Percentiles rank a stretch among this genome's conserved stretches.
phyloP scores from a whole-genome alignment of 129 eudicot genomes.

The Artemisia annua region DNA sequence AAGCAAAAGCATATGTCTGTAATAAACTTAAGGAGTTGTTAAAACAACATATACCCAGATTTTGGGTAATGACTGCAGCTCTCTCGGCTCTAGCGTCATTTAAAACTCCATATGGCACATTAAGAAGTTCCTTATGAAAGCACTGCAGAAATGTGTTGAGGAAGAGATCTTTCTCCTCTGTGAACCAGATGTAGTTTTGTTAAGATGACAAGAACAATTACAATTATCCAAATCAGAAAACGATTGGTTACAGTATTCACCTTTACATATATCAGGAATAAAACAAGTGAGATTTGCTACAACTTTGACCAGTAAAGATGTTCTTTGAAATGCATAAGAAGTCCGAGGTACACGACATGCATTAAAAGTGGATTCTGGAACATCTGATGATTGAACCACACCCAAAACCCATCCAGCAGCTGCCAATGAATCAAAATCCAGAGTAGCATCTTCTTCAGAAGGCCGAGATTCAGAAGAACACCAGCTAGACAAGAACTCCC shows the following conservation, averaged over 20 bases:
- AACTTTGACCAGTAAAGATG: constrained; percentile 85
- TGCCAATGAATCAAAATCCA: constrained; percentile 73
- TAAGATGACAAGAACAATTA: background rate
- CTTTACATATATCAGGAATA: constrained; percentile 82
- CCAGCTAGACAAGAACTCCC: constrained; percentile 83
- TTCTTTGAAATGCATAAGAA: constrained; percentile 91
- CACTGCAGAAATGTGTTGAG: constrained; percentile 68
- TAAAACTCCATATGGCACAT: constrained; percentile 37
- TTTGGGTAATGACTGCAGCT: constrained; percentile 52
- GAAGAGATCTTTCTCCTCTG: constrained; percentile 87
- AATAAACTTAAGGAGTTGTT: background rate
- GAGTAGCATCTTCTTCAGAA: constrained; percentile 76
- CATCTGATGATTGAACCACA: constrained; percentile 44
- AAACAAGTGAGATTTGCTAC: constrained; percentile 97
- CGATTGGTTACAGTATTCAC: constrained; percentile 37
- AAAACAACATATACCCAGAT: constrained; percentile 54
- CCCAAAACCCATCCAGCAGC: constrained; percentile 69
- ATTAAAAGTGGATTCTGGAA: constrained; percentile 46
- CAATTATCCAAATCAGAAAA: background rate
- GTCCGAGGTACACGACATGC: constrained; percentile 60
- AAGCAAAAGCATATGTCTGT: constrained; percentile 16
- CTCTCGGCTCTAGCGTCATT: constrained; percentile 45
- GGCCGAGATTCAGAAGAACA: constrained; percentile 77
- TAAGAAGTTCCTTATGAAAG: constrained; percentile 50
- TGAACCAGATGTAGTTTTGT: constrained; percentile 13